Percentiles rank a stretch among this genome's conserved stretches.
Evolutionary conservation across 2,329 filamentous ascomycete genomes (phyloP).

Genomic region (Claviceps africana): DNA sequence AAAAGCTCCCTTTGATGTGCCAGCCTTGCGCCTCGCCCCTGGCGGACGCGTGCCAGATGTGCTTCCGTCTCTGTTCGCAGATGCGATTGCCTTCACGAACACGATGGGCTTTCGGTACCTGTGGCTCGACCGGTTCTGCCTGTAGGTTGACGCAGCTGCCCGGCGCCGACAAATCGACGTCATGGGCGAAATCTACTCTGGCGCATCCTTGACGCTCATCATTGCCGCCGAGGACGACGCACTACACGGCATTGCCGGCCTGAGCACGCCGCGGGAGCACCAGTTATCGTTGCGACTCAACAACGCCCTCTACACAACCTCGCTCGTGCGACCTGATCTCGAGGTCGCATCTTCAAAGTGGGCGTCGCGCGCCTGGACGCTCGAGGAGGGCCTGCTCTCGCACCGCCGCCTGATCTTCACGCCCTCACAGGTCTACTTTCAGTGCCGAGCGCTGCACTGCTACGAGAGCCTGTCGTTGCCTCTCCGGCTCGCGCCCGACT

Average conservation of each 20-base stretch:
- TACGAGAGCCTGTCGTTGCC: constrained; percentile 22
- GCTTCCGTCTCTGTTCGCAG: constrained; percentile 18
- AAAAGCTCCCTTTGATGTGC: background rate
- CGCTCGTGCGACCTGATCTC: constrained; percentile 20
- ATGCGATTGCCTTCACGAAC: constrained; percentile 19
- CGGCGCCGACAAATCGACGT: constrained; percentile 16
- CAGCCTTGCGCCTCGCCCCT: background rate
- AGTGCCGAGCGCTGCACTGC: constrained; percentile 23
- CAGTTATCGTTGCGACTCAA: constrained; percentile 22
- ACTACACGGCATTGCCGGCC: constrained; percentile 20
- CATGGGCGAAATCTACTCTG: constrained; percentile 21
- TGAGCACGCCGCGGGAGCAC: constrained; percentile 19
- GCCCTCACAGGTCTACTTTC: constrained; percentile 24
- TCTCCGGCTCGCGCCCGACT: constrained; percentile 16
- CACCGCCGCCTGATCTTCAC: constrained; percentile 23
- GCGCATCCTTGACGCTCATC: constrained; percentile 21
- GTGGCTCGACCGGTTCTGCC: constrained; percentile 25
- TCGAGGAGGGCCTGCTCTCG: constrained; percentile 23
- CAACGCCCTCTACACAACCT: constrained; percentile 21
- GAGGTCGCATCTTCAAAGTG: constrained; percentile 22
- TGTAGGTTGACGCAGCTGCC: constrained; percentile 15
- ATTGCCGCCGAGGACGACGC: constrained; percentile 19
- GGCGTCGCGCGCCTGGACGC: constrained; percentile 22
- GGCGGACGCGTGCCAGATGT: constrained; percentile 11
- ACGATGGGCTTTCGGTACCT: constrained; percentile 22